These are phyloP conservation scores for Pistacia atlantica DNA, from an alignment of 345 rosid genomes.

Conservation along the genomic window DNA sequence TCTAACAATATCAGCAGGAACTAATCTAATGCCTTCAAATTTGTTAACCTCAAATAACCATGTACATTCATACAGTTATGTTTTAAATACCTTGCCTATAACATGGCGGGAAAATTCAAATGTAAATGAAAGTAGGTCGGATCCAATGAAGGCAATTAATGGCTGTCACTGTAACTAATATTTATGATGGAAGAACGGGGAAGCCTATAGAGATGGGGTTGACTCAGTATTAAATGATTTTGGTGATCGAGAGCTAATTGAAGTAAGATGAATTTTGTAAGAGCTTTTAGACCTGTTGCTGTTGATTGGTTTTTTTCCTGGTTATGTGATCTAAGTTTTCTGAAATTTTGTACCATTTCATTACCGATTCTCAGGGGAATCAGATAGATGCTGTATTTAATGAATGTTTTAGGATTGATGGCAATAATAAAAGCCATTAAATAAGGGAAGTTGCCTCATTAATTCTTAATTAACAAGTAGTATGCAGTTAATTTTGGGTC, in stretches of 20 bases:
- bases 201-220: not conserved
- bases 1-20: not conserved
- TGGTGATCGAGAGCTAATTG: constrained; percentile 1
- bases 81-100: no score
- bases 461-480: no score
- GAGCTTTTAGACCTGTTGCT: not conserved
- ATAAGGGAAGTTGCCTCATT: not conserved
- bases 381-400: not conserved
- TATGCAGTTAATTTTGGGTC: no score
- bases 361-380: not conserved
- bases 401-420: constrained; percentile 7
- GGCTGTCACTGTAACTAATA: not conserved
- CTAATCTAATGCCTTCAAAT: no score
- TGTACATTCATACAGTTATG: not conserved
- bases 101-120: constrained; percentile 31
- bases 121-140: not conserved
- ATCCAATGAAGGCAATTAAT: constrained; percentile 4
- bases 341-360: not conserved
- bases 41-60: no score
- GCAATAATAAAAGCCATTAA: not conserved
- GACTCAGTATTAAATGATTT: constrained; percentile 28
- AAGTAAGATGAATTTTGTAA: not conserved
- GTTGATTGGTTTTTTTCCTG: not conserved
- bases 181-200: not conserved
- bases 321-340: not conserved